phyloP scores from a whole-genome alignment of 768 basidiomycete genomes.

The Amanita inopinata region DNA sequence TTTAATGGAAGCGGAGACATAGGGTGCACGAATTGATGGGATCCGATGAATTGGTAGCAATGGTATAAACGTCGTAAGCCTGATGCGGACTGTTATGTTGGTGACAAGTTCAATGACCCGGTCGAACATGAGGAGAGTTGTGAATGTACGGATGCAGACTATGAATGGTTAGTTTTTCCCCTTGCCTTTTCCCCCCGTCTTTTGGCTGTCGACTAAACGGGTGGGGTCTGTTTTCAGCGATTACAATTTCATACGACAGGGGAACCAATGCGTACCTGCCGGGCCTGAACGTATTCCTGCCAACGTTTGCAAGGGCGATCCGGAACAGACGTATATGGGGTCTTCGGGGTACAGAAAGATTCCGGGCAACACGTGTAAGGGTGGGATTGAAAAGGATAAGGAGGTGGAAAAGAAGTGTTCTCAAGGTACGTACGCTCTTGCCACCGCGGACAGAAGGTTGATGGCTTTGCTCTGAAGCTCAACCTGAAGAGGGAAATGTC shows the following conservation, averaged over 20 bases:
- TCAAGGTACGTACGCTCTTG: constrained; percentile 42
- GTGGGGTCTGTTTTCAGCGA: constrained; percentile 56
- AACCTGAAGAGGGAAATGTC: constrained; percentile 71
- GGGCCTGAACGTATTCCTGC: constrained; percentile 85
- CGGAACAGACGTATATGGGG: constrained; percentile 62
- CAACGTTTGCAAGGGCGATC: constrained; percentile 52
- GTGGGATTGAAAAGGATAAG: constrained; percentile 64
- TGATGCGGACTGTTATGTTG: constrained; percentile 82
- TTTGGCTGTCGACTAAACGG: not conserved
- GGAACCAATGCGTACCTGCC: constrained; percentile 65
- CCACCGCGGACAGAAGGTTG: not conserved
- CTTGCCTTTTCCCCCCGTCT: not conserved
- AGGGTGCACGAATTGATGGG: not conserved
- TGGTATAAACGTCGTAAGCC: constrained; percentile 84
- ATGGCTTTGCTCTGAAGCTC: constrained; percentile 34
- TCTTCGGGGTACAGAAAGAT: constrained; percentile 90
- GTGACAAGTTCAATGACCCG: constrained; percentile 83
- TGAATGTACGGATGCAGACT: constrained; percentile 78
- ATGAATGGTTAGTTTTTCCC: constrained; percentile 65
- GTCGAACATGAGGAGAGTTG: constrained; percentile 78
- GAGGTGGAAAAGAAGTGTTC: constrained; percentile 68
- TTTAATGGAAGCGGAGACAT: not conserved
- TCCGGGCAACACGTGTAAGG: constrained; percentile 82
- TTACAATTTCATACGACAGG: constrained; percentile 78
- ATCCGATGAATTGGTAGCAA: too few species aligned